Conservation (phyloP, 129 eudicot species). For the Arctium minus region DNA sequence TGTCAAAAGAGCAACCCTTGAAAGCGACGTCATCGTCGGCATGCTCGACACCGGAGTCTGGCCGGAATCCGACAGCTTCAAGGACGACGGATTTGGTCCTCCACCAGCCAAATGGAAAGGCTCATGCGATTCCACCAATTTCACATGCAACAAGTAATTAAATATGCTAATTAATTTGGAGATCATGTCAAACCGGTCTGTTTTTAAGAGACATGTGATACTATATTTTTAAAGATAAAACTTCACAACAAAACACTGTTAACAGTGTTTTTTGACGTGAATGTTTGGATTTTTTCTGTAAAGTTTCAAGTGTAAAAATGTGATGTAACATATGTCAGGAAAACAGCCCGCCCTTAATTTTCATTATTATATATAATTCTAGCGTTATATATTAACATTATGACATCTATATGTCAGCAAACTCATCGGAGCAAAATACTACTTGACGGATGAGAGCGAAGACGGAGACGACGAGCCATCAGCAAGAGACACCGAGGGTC, state of each 20-base stretch:
- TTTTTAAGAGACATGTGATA: no score
- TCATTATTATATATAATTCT: no score
- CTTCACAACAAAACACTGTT: no score
- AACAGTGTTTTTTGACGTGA: no score
- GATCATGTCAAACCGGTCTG: no score
- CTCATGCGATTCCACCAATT: conserved; percentile 37
- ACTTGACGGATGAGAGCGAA: background rate
- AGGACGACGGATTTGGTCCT: conserved; percentile 49
- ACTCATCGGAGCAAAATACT: conserved; percentile 67
- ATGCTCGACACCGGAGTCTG: conserved; percentile 50
- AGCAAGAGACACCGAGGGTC: conserved; percentile 63
- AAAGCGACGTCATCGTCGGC: conserved; percentile 46
- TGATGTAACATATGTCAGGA: no score
- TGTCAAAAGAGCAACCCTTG: conserved; percentile 25
- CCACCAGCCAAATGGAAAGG: conserved; percentile 56
- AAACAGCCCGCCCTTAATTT: no score
- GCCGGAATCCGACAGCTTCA: conserved; percentile 54
- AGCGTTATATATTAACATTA: background rate
- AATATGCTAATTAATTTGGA: no score
- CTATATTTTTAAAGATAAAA: no score
- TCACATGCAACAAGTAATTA: conserved; percentile 54
- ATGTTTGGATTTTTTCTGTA: no score
- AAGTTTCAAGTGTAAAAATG: no score
- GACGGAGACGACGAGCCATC: conserved; percentile 21
- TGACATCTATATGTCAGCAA: conserved; percentile 31